Base-by-base conservation (phyloP, 1,139 yeast species). In the Candida mesenterica region DNA sequence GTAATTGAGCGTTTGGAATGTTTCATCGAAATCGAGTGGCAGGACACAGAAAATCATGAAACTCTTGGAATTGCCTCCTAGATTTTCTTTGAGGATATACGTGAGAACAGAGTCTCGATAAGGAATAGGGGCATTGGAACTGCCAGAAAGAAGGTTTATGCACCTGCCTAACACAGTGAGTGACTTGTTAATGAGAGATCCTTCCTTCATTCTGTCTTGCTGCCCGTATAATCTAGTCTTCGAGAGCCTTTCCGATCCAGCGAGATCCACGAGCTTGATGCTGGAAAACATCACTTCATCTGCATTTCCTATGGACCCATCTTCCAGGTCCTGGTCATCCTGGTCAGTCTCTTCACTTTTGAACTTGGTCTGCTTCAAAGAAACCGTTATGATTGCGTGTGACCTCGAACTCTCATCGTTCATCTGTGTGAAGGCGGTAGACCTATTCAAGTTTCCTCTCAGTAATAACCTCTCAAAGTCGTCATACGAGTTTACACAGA, bases 1-100 rank as follows among this genome's bases (percentile, higher is more conserved):
- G 52, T 85, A 85, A 40, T 87, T 67, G 39, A 85, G 62, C 0
- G 95, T 85, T 29, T 85, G 83, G 43, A 76, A 58, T 0, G 87
- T 79, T 48, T 85, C 95, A 15, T 84, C 92, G 49, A 76, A 77
- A 51, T 81, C 88, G 10, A 84, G 67, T 0, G 95, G 90, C 0
- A 90, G 79, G 1, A 84, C 65, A 52, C 90, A 82, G 25, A 86
- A 86, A 6, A 83, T 67, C 90, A 83, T 83, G 28, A 79, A 78
- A 1, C 88, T 83, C 49, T 79, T 80, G 17, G 87, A 78, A 49
- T 83, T 83, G 1, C 92, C 92, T 1, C 87, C 84, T 24, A 83
- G 64, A 44, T 78, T 78, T 45, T 83, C 90, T 49, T 80, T 81
- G 39, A 85, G 65, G 3, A 85, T 60, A 75, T 88, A 82, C 0